phyloP scores from a whole-genome alignment of 108 stramenopile genomes.

The Fistulifera pelliculosa region DNA sequence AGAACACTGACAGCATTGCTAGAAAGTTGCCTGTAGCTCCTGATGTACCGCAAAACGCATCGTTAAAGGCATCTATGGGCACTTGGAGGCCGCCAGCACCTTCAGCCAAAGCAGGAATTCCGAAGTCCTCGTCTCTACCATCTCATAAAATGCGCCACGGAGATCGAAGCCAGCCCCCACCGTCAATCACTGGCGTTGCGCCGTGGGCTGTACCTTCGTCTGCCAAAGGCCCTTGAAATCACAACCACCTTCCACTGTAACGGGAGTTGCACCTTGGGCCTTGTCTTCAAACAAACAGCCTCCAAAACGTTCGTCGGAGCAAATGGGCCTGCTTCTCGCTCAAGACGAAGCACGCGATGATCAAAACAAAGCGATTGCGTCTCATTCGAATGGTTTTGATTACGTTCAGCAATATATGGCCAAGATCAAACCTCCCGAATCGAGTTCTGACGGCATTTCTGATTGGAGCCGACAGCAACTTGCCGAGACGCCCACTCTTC shows the following conservation, averaged over 20 bases:
- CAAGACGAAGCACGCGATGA: neutral
- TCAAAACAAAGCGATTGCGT: neutral
- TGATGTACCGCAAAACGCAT: conserved; percentile 20
- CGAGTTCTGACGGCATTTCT: conserved; percentile 25
- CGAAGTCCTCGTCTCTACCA: neutral
- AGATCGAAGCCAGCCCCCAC: conserved; percentile 4
- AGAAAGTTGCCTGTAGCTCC: neutral
- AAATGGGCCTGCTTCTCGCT: too few species aligned
- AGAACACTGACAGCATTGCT: neutral
- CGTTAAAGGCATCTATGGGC: conserved; percentile 58
- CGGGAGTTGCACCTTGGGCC: conserved; percentile 69
- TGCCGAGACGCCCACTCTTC: conserved; percentile 69
- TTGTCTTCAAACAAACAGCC: neutral
- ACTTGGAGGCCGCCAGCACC: conserved; percentile 46
- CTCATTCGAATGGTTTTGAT: neutral
- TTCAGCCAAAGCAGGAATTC: neutral
- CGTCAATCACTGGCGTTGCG: conserved; percentile 49
- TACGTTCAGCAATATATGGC: conserved; percentile 12
- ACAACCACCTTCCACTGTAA: conserved; percentile 21
- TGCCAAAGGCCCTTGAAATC: neutral
- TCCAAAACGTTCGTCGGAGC: neutral
- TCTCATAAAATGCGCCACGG: neutral
- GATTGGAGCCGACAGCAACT: conserved; percentile 72
- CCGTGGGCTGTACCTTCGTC: conserved; percentile 39
- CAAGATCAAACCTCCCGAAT: conserved; percentile 12